A percentile compares a stretch with the other conserved stretches of the same genome.
Evolutionary conservation across 208 protist species (phyloP).

Genomic region (Trypanosomatidae sp.): DNA sequence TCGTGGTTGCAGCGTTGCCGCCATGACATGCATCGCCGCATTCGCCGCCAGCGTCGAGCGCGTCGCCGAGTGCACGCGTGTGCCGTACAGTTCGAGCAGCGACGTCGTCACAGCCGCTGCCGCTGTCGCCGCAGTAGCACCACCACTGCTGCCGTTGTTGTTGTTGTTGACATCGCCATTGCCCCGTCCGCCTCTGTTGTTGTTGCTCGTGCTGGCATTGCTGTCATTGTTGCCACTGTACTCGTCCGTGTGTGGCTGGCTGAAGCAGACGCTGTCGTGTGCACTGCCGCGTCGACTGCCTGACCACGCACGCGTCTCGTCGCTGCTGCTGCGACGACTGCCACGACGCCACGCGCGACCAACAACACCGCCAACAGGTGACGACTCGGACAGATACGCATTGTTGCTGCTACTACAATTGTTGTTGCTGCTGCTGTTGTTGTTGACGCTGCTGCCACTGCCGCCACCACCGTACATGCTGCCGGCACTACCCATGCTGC

Average conservation of each 20-base stretch:
- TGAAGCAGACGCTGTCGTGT: background rate
- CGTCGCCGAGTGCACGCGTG: background rate
- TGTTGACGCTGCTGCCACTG: background rate
- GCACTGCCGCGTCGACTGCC: too few relatives aligned
- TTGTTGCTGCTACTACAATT: background rate
- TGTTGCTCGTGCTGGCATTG: background rate
- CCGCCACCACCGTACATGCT: background rate
- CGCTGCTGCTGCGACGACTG: background rate
- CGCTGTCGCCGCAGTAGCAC: background rate
- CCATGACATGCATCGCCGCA: background rate
- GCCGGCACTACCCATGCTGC: too few relatives aligned
- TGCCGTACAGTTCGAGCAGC: background rate
- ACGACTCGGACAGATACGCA: too few relatives aligned
- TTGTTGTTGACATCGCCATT: background rate
- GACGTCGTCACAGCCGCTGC: background rate
- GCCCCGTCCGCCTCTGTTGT: background rate
- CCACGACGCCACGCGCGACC: too few relatives aligned
- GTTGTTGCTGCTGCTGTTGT: background rate
- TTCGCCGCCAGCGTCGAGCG: background rate
- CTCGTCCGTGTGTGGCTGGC: background rate
- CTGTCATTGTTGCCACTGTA: background rate
- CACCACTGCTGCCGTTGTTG: background rate
- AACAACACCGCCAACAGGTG: too few relatives aligned
- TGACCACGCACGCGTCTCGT: too few relatives aligned
- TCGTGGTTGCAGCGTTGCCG: background rate